Evolutionary conservation across 2,329 filamentous ascomycete species (phyloP).

Genomic region (Mollisiaceae sp.): DNA sequence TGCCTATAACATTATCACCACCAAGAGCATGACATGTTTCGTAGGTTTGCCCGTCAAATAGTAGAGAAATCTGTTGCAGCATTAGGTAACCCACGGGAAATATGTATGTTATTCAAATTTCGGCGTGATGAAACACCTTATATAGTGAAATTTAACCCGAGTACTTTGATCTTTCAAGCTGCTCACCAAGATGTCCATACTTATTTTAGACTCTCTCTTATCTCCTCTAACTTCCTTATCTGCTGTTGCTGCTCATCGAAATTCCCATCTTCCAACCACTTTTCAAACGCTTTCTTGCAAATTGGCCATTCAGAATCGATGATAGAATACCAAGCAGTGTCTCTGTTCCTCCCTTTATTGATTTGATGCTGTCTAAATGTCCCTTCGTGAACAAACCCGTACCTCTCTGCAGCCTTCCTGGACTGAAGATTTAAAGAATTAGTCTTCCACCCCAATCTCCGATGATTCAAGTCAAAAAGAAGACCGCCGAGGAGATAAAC

Average conservation of each 20-base stretch:
- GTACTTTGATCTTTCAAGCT: conserved; percentile 11
- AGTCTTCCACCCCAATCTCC: conserved; percentile 67
- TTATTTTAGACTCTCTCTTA: conserved; percentile 24
- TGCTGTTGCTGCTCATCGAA: conserved; percentile 51
- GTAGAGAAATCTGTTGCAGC: background rate
- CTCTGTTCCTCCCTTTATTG: conserved; percentile 57
- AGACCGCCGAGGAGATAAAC: conserved; percentile 58
- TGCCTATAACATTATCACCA: background rate
- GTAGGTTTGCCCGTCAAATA: background rate
- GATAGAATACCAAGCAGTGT: conserved; percentile 65
- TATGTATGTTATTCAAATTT: background rate
- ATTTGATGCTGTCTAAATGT: conserved; percentile 65
- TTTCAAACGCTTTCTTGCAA: conserved; percentile 52
- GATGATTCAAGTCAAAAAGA: conserved; percentile 59
- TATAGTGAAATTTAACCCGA: background rate
- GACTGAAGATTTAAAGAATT: conserved; percentile 59
- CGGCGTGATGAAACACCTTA: background rate
- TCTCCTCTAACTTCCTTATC: conserved; percentile 17
- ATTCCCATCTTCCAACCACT: conserved; percentile 59
- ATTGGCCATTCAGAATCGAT: conserved; percentile 61
- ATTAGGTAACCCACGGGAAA: background rate
- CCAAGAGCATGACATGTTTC: background rate
- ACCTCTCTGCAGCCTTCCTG: conserved; percentile 55
- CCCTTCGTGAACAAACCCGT: conserved; percentile 64
- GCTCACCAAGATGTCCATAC: conserved; percentile 18